Evolutionary conservation across 768 basidiomycete species (phyloP).

Genomic region (Cubamyces lactineus): DNA sequence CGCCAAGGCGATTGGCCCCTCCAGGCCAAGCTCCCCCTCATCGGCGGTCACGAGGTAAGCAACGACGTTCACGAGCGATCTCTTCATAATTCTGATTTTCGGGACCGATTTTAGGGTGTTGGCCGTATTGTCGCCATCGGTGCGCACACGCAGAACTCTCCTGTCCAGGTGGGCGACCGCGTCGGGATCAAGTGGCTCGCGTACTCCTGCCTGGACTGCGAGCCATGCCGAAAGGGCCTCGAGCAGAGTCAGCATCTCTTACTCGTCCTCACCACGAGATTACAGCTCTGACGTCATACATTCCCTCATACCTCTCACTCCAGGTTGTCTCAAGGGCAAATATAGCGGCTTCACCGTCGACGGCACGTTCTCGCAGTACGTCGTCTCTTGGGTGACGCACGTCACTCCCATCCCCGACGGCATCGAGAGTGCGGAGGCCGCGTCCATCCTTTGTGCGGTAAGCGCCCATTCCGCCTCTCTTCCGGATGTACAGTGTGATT

Average conservation of each 20-base stretch:
- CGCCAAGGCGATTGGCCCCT: conserved; percentile 82
- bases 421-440: conserved; percentile 66
- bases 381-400: conserved; percentile 69
- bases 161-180: conserved; percentile 74
- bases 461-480: conserved; percentile 26
- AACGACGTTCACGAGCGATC: not conserved
- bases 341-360: conserved; percentile 74
- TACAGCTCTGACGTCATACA: not conserved
- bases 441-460: conserved; percentile 79
- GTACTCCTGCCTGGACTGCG: conserved; percentile 74
- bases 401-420: conserved; percentile 82
- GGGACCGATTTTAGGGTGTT: conserved; percentile 61
- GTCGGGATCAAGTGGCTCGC: conserved; percentile 88
- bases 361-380: conserved; percentile 77
- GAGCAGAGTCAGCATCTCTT: conserved; percentile 64
- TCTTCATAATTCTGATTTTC: not conserved
- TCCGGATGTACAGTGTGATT: not conserved
- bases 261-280: not conserved
- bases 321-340: conserved; percentile 63
- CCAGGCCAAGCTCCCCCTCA: conserved; percentile 61
- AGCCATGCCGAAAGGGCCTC: conserved; percentile 72
- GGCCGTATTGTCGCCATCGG: conserved; percentile 83
- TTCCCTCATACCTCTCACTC: not conserved
- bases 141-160: conserved; percentile 55
- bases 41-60: conserved; percentile 66